Conservation (phyloP, 1,139 yeast species). For the Geotrichum candidum region DNA sequence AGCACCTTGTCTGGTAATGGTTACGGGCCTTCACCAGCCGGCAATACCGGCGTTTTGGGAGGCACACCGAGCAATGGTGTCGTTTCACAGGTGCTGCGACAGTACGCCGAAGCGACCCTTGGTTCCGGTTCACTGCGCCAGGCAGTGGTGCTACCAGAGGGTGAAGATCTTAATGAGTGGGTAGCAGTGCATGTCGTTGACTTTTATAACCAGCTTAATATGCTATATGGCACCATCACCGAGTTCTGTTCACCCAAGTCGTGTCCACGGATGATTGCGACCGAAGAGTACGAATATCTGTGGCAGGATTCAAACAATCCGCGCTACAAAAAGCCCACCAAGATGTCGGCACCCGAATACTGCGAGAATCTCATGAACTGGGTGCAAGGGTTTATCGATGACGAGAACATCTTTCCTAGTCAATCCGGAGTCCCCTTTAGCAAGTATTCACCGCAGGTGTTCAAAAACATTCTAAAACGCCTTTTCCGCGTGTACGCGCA, state of each 20-base stretch:
- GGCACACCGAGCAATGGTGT: conserved; percentile 23
- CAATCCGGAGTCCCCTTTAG: conserved; percentile 80
- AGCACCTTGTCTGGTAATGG: conserved; percentile 36
- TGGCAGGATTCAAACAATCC: conserved; percentile 71
- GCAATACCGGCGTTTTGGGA: conserved; percentile 12
- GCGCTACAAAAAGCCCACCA: conserved; percentile 53
- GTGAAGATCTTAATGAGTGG: conserved; percentile 93
- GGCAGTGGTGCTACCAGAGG: conserved; percentile 90
- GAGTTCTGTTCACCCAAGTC: conserved; percentile 90
- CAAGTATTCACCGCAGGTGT: conserved; percentile 49
- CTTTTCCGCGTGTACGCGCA: conserved; percentile 96
- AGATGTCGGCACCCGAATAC: conserved; percentile 88
- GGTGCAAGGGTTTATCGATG: conserved; percentile 87
- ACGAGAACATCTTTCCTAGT: conserved; percentile 83
- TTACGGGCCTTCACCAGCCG: not conserved
- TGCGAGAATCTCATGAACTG: conserved; percentile 90
- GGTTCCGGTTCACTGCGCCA: conserved; percentile 89
- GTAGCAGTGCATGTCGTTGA: conserved; percentile 73
- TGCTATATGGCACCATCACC: conserved; percentile 93
- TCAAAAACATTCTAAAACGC: conserved; percentile 81
- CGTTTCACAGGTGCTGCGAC: conserved; percentile 41
- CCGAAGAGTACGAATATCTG: conserved; percentile 90
- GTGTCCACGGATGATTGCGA: conserved; percentile 96
- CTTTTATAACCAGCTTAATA: conserved; percentile 90
- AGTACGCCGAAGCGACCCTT: conserved; percentile 87